phyloP scores from a whole-genome alignment of 208 protist genomes.

The Acanthamoeba lenticulata region DNA sequence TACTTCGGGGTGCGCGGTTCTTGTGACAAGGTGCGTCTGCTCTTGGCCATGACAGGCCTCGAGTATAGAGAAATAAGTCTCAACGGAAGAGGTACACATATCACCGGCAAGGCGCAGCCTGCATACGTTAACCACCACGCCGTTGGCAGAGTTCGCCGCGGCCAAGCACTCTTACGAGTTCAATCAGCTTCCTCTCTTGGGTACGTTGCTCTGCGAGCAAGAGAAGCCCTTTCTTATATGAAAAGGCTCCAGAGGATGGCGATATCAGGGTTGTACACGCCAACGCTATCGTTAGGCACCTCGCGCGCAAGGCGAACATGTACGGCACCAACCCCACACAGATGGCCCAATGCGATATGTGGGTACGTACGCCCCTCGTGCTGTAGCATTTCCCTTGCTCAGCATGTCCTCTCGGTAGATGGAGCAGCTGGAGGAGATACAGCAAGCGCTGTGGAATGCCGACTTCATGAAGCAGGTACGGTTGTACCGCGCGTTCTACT shows the following conservation, averaged over 20 bases:
- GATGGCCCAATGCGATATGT: slow-evolving; percentile 32
- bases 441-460: slow-evolving; percentile 43
- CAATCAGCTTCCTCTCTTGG: neutral
- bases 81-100: neutral
- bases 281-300: neutral
- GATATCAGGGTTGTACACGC: neutral
- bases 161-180: neutral
- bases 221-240: neutral
- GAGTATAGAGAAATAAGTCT: neutral
- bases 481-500: neutral
- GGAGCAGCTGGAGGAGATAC: slow-evolving; percentile 30
- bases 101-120: neutral
- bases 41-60: neutral
- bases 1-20: slow-evolving; percentile 22
- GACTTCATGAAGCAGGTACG: slow-evolving; percentile 43
- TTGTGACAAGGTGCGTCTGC: neutral
- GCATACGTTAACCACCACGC: neutral
- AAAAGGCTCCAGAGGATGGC: neutral
- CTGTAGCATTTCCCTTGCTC: neutral
- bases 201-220: neutral
- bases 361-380: neutral
- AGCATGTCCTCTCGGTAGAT: neutral
- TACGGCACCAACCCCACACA: neutral
- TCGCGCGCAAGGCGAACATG: neutral
- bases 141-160: neutral